phyloP scores from a whole-genome alignment of 345 rosid species.

The Nasturtium officinale region DNA sequence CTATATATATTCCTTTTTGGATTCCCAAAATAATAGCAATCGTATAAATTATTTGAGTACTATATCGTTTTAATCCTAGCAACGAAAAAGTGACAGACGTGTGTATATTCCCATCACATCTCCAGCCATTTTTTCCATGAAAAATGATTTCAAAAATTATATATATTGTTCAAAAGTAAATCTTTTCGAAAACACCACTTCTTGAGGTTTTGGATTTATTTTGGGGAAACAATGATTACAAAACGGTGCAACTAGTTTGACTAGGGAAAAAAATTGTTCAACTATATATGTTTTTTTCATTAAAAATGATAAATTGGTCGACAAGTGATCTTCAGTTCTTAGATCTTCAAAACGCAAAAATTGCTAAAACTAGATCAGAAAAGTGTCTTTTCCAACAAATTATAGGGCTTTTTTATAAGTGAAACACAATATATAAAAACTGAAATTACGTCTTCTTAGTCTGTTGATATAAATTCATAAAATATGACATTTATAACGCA shows the following conservation, averaged over 20 bases:
- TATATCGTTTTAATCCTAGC: constrained; percentile 31
- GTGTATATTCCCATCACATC: constrained; percentile 42
- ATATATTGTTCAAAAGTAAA: background rate
- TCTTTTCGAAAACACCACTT: constrained; percentile 23
- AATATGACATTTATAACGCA: background rate
- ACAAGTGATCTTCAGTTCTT: constrained; percentile 1
- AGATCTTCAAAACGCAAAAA: background rate
- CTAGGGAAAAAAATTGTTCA: no score
- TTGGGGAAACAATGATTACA: constrained; percentile 25
- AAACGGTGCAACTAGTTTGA: constrained; percentile 9
- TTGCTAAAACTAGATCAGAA: background rate
- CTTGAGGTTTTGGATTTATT: constrained; percentile 26
- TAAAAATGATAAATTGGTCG: background rate
- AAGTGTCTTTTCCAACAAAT: background rate
- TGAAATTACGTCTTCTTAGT: background rate
- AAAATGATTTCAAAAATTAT: constrained; percentile 4
- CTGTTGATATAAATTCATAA: background rate
- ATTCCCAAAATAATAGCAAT: constrained; percentile 41
- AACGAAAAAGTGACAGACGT: constrained; percentile 35
- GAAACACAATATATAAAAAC: background rate
- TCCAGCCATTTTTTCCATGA: constrained; percentile 35
- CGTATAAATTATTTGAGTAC: constrained; percentile 17
- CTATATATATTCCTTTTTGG: constrained; percentile 39
- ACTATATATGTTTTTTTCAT: no score
- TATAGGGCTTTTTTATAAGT: background rate